A percentile compares a stretch with the other conserved stretches of the same genome.
phyloP scores from a whole-genome alignment of 2,329 filamentous ascomycete genomes.

The Curvularia lunata region DNA sequence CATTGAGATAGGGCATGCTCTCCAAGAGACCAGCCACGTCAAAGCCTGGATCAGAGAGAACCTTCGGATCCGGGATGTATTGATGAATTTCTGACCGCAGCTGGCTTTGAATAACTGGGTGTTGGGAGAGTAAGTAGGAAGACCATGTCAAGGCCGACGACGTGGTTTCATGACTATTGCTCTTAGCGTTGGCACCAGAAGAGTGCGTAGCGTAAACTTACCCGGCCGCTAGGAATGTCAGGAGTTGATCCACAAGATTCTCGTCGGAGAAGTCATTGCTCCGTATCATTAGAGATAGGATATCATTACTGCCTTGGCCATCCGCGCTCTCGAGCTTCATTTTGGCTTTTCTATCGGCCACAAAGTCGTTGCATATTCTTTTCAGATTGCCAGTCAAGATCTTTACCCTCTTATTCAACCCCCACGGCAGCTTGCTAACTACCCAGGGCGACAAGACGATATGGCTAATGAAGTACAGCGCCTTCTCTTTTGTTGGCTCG shows the following conservation, averaged over 20 bases:
- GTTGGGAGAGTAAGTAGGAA: conserved; percentile 69
- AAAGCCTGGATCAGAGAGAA: conserved; percentile 20
- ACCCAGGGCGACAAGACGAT: conserved; percentile 48
- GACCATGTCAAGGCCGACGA: conserved; percentile 78
- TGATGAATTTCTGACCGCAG: conserved; percentile 72
- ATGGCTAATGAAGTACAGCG: conserved; percentile 52
- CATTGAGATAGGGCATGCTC: conserved; percentile 54
- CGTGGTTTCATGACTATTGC: conserved; percentile 72
- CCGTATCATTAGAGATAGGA: conserved; percentile 58
- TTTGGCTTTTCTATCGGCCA: conserved; percentile 55
- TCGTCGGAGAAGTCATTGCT: conserved; percentile 60
- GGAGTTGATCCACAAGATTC: conserved; percentile 60
- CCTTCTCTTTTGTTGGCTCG: conserved; percentile 57
- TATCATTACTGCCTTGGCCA: conserved; percentile 48
- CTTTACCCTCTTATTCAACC: conserved; percentile 52
- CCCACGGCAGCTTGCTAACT: conserved; percentile 55
- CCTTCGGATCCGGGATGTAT: conserved; percentile 58
- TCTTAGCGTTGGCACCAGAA: not conserved
- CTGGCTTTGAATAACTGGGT: conserved; percentile 68
- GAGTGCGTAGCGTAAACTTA: conserved; percentile 35
- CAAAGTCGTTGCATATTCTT: conserved; percentile 55
- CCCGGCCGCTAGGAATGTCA: conserved; percentile 64
- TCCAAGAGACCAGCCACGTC: conserved; percentile 51
- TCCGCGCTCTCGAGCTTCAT: conserved; percentile 45
- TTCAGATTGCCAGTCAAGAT: conserved; percentile 47